Evolutionary conservation across 371 early-diverging fungal species (phyloP).

Genomic region (Mortierella sp.): DNA sequence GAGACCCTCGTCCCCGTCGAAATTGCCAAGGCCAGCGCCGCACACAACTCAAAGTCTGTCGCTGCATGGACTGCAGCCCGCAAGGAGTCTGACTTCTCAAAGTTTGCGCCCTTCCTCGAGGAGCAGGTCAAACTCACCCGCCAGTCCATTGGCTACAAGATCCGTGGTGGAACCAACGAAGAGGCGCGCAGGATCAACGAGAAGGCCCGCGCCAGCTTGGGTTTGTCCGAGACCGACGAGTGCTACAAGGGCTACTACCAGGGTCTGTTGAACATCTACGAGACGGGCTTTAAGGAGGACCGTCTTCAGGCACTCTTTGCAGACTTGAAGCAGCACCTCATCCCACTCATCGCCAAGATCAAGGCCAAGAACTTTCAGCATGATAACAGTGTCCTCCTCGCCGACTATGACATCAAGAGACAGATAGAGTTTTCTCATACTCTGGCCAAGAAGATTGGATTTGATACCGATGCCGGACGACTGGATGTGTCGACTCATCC

Average conservation of each 20-base stretch:
- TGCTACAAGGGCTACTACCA: constrained; percentile 58
- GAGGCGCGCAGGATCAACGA: constrained; percentile 50
- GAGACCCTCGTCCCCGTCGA: constrained; percentile 34
- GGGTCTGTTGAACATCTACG: constrained; percentile 48
- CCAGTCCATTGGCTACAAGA: constrained; percentile 34
- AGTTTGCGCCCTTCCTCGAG: constrained; percentile 56
- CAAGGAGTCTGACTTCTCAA: constrained; percentile 47
- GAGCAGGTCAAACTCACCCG: constrained; percentile 47
- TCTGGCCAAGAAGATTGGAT: constrained; percentile 58
- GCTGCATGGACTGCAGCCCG: constrained; percentile 55
- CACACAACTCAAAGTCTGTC: constrained; percentile 23
- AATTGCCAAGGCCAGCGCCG: constrained; percentile 41
- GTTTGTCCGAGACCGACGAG: constrained; percentile 29
- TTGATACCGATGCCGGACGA: constrained; percentile 57
- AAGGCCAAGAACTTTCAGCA: constrained; percentile 53
- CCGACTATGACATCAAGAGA: constrained; percentile 52
- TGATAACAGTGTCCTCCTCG: constrained; percentile 35
- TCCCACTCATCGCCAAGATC: constrained; percentile 59
- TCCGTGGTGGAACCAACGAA: constrained; percentile 34
- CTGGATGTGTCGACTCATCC: constrained; percentile 59
- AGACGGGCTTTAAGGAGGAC: constrained; percentile 57
- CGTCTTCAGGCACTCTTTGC: constrained; percentile 51
- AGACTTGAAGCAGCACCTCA: constrained; percentile 48
- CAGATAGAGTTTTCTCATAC: constrained; percentile 54
- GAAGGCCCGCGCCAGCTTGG: constrained; percentile 37